Conservation (phyloP, 257 asterid species). For the Fraxinus quadrangulata region DNA sequence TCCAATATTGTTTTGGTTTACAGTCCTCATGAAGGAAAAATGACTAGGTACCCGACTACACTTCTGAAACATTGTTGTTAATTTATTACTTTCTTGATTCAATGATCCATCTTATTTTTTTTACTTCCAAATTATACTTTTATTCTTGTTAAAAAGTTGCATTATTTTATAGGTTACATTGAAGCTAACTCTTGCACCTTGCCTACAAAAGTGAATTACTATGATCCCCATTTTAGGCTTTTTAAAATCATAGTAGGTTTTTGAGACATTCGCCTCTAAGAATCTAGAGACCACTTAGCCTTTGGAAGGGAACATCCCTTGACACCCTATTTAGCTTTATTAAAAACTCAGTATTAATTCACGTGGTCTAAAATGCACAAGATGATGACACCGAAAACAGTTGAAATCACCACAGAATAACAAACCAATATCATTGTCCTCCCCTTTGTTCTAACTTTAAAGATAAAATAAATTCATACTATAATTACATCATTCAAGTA, state of each 20-base stretch:
- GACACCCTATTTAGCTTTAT: not conserved
- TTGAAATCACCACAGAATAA: too few relatives aligned
- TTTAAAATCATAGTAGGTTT: not conserved
- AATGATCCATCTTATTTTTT: not conserved
- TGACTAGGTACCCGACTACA: too few relatives aligned
- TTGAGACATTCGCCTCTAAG: not conserved
- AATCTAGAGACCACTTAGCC: not conserved
- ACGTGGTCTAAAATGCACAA: not conserved
- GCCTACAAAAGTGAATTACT: not conserved
- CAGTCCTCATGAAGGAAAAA: too few relatives aligned
- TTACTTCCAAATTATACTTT: not conserved
- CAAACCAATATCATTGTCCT: not conserved
- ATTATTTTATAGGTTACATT: not conserved
- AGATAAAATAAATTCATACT: not conserved
- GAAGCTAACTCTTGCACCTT: not conserved
- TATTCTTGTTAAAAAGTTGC: not conserved
- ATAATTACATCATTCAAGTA: not conserved
- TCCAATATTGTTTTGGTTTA: too few relatives aligned
- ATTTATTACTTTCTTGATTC: not conserved
- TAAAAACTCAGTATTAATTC: not conserved
- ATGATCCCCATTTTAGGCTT: not conserved
- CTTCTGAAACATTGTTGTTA: not conserved
- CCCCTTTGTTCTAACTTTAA: not conserved
- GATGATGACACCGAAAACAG: too few relatives aligned
- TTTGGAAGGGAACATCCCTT: not conserved